Evolutionary conservation across 768 basidiomycete genomes (phyloP), one percentile per base, ranked within the genome.

Genomic region (Boletus pseudopeckii): DNA sequence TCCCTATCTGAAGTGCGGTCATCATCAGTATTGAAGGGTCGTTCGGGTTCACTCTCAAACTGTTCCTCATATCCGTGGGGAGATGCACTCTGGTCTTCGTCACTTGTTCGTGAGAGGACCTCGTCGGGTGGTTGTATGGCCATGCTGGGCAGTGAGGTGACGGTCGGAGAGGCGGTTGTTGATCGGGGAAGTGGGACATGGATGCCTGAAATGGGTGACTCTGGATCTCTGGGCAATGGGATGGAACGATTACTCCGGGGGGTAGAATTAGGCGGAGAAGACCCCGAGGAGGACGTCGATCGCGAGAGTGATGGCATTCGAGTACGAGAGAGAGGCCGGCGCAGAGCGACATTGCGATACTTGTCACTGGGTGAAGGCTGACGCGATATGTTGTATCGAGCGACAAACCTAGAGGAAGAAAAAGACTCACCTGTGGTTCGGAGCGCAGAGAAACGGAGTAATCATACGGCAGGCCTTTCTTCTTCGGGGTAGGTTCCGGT

Each of bases 241-340:
- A 75, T 55, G 4, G 84, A 84, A 38, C 72, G 73, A 51, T 70
- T 77, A 53, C 83, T 85, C 13, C 75, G 76, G 22, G 86, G 86
- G 2, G 86, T 88, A 3, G 86, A 84, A 57, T 86, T 77, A 1
- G 80, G 67, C 0, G 84, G 78, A 5, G 84, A 86, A 11, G 85
- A 82, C 0, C 28, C 48, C 1, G 77, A 74, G 22, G 75, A 76
- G 33, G 82, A 78, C 0, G 79, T 77, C 1, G 84, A 86, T 47
- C 78, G 79, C 8, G 86, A 80, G 9, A 88, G 74, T 2, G 86
- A 87, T 5, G 86, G 86, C 5, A 85, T 87, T 26, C 86, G 81
- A 18, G 75, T 74, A 28, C 82, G 77, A 18, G 75, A 62, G 36
- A 76, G 63, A 17, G 80, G 76, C 52, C 76, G 77, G 32, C 85